phyloP scores from a whole-genome alignment of 2,329 filamentous ascomycete genomes.

The Gnomoniopsis sp. region DNA sequence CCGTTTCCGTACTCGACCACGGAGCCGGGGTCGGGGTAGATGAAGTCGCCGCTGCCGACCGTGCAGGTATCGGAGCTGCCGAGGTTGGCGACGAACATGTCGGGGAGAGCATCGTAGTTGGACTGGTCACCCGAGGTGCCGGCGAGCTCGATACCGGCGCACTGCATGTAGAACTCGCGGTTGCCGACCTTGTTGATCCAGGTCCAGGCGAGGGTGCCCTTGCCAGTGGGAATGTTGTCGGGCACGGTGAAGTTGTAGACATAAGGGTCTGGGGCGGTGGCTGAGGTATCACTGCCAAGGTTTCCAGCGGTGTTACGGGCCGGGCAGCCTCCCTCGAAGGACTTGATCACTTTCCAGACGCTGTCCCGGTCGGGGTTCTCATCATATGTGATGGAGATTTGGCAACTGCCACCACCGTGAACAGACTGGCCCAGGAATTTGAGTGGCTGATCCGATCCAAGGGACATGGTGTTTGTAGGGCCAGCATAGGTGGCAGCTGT shows the following conservation, averaged over 20 bases:
- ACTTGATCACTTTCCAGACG: slow-evolving; percentile 86
- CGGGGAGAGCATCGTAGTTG: slow-evolving; percentile 61
- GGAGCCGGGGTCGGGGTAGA: slow-evolving; percentile 66
- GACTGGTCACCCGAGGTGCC: slow-evolving; percentile 45
- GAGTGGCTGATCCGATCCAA: slow-evolving; percentile 61
- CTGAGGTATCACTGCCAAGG: slow-evolving; percentile 39
- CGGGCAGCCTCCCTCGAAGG: slow-evolving; percentile 82
- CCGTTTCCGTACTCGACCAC: slow-evolving; percentile 49
- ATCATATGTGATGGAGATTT: slow-evolving; percentile 82
- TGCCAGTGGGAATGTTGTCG: slow-evolving; percentile 65
- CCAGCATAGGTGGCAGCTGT: slow-evolving; percentile 34
- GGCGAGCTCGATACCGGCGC: slow-evolving; percentile 68
- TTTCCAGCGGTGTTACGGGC: slow-evolving; percentile 56
- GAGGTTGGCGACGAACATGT: slow-evolving; percentile 75
- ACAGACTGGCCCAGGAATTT: slow-evolving; percentile 68
- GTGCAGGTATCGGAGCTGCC: slow-evolving; percentile 54
- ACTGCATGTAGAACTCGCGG: slow-evolving; percentile 98
- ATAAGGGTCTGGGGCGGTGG: slow-evolving; percentile 43
- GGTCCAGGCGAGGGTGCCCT: slow-evolving; percentile 83
- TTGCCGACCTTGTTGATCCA: slow-evolving; percentile 95
- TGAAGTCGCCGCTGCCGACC: slow-evolving; percentile 50
- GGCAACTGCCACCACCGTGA: slow-evolving; percentile 91
- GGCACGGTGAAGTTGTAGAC: slow-evolving; percentile 72
- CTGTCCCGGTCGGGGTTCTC: slow-evolving; percentile 60
- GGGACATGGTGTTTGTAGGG: slow-evolving; percentile 36